Conservation (phyloP, 2,329 filamentous ascomycete genomes). For the Ascochyta fabae region DNA sequence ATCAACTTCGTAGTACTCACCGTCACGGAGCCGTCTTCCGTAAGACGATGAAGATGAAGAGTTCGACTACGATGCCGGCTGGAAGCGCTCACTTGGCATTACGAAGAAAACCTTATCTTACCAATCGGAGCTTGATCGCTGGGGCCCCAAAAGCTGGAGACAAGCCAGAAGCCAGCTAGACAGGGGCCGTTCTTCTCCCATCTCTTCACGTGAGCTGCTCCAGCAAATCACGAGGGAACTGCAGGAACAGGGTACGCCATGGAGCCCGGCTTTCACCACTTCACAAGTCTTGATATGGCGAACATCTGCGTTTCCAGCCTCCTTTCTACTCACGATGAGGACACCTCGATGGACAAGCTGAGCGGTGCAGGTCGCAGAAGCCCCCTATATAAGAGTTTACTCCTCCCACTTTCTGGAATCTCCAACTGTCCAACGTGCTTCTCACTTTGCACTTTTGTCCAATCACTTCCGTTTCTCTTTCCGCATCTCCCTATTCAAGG, state of each 20-base stretch:
- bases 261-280: slow-evolving; percentile 1
- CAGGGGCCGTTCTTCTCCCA: neutral
- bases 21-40: neutral
- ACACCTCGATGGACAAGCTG: neutral
- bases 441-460: neutral
- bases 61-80: neutral
- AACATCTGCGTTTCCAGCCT: neutral
- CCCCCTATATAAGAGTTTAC: slow-evolving; percentile 1
- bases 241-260: neutral
- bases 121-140: slow-evolving; percentile 5
- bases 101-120: neutral
- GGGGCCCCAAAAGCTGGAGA: neutral
- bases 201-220: neutral
- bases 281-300: neutral
- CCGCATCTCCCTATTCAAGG: neutral
- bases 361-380: neutral
- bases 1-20: neutral
- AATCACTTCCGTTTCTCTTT: neutral
- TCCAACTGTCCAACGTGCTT: neutral
- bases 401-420: neutral
- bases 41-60: slow-evolving; percentile 5
- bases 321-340: slow-evolving; percentile 13
- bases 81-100: neutral
- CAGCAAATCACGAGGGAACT: neutral
- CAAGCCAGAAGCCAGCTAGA: neutral